Conservation (phyloP, 192 early-diverging fungal species). For the Backusella circina region DNA sequence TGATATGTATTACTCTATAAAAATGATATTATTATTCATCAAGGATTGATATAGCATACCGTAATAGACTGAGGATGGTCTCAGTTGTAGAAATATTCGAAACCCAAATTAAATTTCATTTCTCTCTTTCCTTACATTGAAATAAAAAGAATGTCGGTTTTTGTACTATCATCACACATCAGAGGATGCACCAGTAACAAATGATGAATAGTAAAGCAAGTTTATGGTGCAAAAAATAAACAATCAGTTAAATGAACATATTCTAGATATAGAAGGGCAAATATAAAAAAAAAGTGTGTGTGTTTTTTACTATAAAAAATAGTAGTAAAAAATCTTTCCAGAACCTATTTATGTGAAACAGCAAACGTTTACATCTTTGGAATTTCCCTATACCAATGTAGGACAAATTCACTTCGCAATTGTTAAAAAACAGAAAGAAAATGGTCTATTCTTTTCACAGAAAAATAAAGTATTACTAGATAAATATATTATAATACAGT, state of each 20-base stretch:
- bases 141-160: too few relatives aligned
- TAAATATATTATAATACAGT: neutral
- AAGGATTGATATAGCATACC: too few relatives aligned
- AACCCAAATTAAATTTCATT: too few relatives aligned
- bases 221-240: too few relatives aligned
- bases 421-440: neutral
- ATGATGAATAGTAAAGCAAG: too few relatives aligned
- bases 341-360: neutral
- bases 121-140: too few relatives aligned
- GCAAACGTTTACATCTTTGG: neutral
- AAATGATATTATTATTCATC: too few relatives aligned
- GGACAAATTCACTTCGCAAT: neutral
- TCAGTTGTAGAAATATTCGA: too few relatives aligned
- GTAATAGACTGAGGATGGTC: too few relatives aligned
- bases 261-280: neutral
- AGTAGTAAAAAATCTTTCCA: neutral
- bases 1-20: too few relatives aligned
- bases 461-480: neutral
- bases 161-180: too few relatives aligned
- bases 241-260: neutral
- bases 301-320: neutral
- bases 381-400: neutral
- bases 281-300: neutral
- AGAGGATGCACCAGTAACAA: too few relatives aligned
- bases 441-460: neutral